A percentile compares a stretch with the other conserved stretches of the same genome.
Conservation (phyloP, 192 early-diverging fungal genomes). For the Glomus cerebriforme region DNA sequence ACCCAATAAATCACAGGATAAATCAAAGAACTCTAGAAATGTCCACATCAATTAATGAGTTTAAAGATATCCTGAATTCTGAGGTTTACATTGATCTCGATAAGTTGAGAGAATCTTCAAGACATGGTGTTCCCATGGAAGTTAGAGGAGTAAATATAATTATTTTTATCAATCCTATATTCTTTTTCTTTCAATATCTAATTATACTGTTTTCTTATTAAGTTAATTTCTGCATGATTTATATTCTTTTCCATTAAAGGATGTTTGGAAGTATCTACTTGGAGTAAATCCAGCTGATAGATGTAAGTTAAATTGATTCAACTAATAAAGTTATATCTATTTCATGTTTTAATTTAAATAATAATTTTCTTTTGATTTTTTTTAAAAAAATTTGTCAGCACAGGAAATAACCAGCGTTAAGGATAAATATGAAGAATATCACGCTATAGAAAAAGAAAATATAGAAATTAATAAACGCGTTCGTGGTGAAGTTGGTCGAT, state of each 20-base stretch:
- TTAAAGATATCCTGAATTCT: constrained; percentile 73
- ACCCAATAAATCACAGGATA: constrained; percentile 9
- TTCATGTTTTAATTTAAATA: background rate
- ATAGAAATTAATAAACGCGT: constrained; percentile 73
- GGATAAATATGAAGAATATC: constrained; percentile 39
- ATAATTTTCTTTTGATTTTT: background rate
- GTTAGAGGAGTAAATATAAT: constrained; percentile 62
- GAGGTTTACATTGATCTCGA: constrained; percentile 85
- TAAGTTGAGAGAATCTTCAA: constrained; percentile 69
- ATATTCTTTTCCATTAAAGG: constrained; percentile 46
- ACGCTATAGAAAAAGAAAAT: constrained; percentile 64
- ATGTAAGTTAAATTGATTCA: constrained; percentile 50
- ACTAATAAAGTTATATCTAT: too few species aligned
- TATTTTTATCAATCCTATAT: too few species aligned
- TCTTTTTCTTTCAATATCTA: background rate
- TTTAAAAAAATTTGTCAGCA: constrained; percentile 44
- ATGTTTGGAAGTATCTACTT: constrained; percentile 87
- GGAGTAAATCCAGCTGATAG: constrained; percentile 81
- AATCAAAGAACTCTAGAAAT: constrained; percentile 22
- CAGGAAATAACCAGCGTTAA: constrained; percentile 66
- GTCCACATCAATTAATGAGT: constrained; percentile 63
- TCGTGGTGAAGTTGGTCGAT: constrained; percentile 75
- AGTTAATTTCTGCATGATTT: constrained; percentile 25
- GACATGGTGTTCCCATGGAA: constrained; percentile 81
- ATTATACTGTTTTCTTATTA: background rate